Conservation (phyloP, 768 basidiomycete species). For the Phaffia australis region DNA sequence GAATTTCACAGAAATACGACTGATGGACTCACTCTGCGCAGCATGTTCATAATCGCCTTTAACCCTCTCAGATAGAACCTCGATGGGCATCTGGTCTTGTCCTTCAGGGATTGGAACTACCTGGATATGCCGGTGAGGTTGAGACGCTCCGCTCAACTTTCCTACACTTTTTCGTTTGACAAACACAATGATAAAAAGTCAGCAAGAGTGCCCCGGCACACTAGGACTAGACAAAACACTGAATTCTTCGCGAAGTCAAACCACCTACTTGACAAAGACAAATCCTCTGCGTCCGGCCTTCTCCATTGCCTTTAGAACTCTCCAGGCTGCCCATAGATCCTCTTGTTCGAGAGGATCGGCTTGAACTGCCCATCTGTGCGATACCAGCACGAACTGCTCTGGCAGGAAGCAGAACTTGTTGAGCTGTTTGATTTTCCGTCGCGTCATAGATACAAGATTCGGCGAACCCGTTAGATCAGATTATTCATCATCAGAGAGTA, state of each 20-base stretch:
- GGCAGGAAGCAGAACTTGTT: conserved; percentile 25
- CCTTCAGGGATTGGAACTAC: conserved; percentile 3
- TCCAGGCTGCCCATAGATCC: conserved; percentile 11
- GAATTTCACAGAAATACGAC: no score
- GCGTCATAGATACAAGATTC: no score
- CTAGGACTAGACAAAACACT: not conserved
- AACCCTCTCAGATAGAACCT: not conserved
- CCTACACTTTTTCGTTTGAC: conserved; percentile 12
- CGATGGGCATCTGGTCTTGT: not conserved
- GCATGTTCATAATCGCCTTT: not conserved
- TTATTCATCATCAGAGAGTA: not conserved
- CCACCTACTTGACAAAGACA: conserved; percentile 16
- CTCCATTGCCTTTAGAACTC: conserved; percentile 1
- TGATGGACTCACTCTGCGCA: no score
- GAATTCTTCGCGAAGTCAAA: not conserved
- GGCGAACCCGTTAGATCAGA: not conserved
- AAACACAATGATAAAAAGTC: not conserved
- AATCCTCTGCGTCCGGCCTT: not conserved
- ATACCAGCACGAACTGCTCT: conserved; percentile 20
- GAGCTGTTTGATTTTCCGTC: not conserved
- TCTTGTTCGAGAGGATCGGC: conserved; percentile 4
- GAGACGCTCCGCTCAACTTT: conserved; percentile 4
- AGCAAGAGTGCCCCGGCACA: not conserved
- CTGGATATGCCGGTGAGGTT: conserved; percentile 23
- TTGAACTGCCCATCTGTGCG: conserved; percentile 14